phyloP scores from a whole-genome alignment of 805 yeast species.

The Zygotorulaspora florentina region DNA sequence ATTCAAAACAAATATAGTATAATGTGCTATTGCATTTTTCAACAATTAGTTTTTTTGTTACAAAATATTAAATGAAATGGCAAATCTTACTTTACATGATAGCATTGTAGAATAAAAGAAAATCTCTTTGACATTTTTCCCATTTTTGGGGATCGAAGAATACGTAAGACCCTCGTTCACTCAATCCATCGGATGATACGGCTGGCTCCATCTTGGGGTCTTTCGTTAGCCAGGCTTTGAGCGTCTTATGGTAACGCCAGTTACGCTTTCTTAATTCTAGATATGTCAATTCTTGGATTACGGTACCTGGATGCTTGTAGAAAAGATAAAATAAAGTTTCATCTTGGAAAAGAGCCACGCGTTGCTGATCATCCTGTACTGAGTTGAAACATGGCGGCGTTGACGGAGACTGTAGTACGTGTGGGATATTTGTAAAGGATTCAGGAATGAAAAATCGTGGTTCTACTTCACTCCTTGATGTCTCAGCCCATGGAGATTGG shows the following conservation, averaged over 20 bases:
- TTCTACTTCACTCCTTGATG: constrained; percentile 83
- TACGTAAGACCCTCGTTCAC: constrained; percentile 88
- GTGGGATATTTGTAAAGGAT: constrained; percentile 41
- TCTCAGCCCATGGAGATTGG: constrained; percentile 94
- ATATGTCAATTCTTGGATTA: constrained; percentile 90
- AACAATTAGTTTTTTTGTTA: not conserved
- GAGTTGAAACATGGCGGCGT: constrained; percentile 34
- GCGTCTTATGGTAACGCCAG: constrained; percentile 95
- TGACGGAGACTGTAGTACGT: constrained; percentile 28
- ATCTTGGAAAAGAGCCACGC: constrained; percentile 67
- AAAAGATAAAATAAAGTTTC: constrained; percentile 92
- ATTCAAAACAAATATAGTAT: not conserved
- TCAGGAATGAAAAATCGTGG: constrained; percentile 71
- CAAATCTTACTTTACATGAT: constrained; percentile 42
- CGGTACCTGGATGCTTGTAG: constrained; percentile 89
- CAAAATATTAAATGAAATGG: not conserved
- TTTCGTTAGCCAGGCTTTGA: constrained; percentile 95
- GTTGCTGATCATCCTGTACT: constrained; percentile 39
- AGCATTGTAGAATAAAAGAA: constrained; percentile 55
- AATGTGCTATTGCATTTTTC: not conserved
- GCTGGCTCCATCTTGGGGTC: constrained; percentile 87
- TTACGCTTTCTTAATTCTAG: constrained; percentile 85
- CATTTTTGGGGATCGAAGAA: constrained; percentile 94
- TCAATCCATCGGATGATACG: constrained; percentile 63
- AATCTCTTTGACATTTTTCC: constrained; percentile 84